These are phyloP conservation scores for Saxophila tyrrhenica DNA, from an alignment of 495 filamentous ascomycete genomes.

Conservation along the genomic window DNA sequence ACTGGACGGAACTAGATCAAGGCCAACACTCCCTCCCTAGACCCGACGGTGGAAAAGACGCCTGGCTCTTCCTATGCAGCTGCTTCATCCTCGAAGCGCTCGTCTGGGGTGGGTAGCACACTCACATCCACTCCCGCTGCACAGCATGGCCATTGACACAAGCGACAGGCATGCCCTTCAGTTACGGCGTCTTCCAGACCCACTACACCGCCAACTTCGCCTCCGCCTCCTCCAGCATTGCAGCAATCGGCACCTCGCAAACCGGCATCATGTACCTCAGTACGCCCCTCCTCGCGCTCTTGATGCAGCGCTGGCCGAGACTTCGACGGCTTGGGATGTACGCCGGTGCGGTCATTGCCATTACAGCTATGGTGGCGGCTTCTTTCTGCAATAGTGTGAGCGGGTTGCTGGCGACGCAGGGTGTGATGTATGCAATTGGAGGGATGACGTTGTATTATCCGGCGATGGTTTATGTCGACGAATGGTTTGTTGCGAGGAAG, in stretches of 20 bases:
- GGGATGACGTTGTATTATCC: slow-evolving; percentile 38
- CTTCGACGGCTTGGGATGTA: slow-evolving; percentile 22
- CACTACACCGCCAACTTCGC: slow-evolving; percentile 43
- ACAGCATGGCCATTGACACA: background rate
- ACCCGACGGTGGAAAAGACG: slow-evolving; percentile 48
- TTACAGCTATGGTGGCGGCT: slow-evolving; percentile 27
- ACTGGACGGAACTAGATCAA: background rate
- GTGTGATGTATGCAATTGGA: slow-evolving; percentile 41
- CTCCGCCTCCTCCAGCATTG: slow-evolving; percentile 31
- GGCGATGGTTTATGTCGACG: slow-evolving; percentile 41
- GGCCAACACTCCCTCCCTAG: slow-evolving; percentile 38
- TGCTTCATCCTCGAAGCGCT: slow-evolving; percentile 55
- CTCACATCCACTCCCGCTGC: slow-evolving; percentile 5
- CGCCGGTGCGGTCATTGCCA: slow-evolving; percentile 28
- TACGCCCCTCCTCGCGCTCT: slow-evolving; percentile 30
- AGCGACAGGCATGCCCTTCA: slow-evolving; percentile 45
- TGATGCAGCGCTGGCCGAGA: slow-evolving; percentile 23
- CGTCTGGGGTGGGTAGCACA: slow-evolving; percentile 41
- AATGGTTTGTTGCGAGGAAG: slow-evolving; percentile 44
- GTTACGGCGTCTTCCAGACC: slow-evolving; percentile 50
- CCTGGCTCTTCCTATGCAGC: slow-evolving; percentile 53
- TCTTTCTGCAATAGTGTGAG: slow-evolving; percentile 36
- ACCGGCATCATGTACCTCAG: slow-evolving; percentile 42
- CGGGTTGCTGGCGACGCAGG: slow-evolving; percentile 43
- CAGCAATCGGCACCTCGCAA: slow-evolving; percentile 40